Base-by-base conservation (phyloP, 768 basidiomycete species). In the Candolleomyces efflorescens region DNA sequence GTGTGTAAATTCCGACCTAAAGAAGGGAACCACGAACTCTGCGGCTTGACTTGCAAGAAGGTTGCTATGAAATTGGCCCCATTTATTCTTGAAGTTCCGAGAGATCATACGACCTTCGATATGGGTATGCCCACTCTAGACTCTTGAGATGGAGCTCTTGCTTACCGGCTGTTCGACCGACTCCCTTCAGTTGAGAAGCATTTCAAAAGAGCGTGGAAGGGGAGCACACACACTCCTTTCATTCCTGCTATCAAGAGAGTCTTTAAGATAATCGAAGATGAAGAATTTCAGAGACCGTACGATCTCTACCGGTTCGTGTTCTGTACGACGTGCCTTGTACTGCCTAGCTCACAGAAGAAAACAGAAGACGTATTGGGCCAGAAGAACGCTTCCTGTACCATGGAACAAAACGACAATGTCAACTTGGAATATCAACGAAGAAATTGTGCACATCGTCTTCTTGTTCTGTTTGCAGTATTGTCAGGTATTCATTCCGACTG, bases 251-350 rank as follows among this genome's bases (percentile, higher is more conserved):
- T 72, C 50, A 68, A 64, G 57, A 65, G 63, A 18, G 62, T 72
- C 6, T 71, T 65, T 60, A 71, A 70, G 60, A 67, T 72, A n/a
- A 64, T 71, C 10, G 69, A 71, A 55, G 61, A 61, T 58, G 61
- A 56, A 24, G 59, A 54, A 11, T 65, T 68, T 36, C 55, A 66
- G 2, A 58, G 56, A 13, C 68, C 50, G 37, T 50, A 48, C 15
- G 46, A 22, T 9, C 12, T 22, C n/a, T 48, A 22, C 22, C 23
- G n/a, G 46, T 26, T 18, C 12, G 18, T 26, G 46, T 17, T 48
- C n/a, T 7, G 23, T 20, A 22, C 9, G 9, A 17, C 9, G 18
- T 48, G 17, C 18, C 2, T 49, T 2, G 36, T 54, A 4, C 26
- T 12, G n/a, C 38, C n/a, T 26, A 20, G 5, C 32, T 32, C 32